Conservation (phyloP, 768 basidiomycete species). For the Serpula lacrymans region DNA sequence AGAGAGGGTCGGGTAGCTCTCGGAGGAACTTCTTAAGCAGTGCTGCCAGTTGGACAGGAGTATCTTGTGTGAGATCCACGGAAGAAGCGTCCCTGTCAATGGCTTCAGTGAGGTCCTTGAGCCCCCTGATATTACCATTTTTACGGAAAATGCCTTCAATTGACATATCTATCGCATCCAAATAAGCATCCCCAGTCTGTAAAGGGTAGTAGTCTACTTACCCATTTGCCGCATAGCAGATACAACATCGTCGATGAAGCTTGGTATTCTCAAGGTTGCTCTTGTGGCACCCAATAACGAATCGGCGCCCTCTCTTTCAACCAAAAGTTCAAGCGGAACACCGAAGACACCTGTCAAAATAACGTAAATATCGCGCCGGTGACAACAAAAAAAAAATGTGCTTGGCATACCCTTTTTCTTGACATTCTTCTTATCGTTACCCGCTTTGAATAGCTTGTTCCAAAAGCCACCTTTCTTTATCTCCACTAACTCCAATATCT, state of each 20-base stretch:
- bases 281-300: conserved; percentile 88
- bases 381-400: conserved; percentile 3
- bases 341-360: conserved; percentile 76
- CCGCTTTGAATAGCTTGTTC: conserved; percentile 91
- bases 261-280: conserved; percentile 83
- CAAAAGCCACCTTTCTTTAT: conserved; percentile 92
- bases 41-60: conserved; percentile 95
- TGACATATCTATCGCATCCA: conserved; percentile 77
- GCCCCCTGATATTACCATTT: conserved; percentile 93
- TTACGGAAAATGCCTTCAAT: conserved; percentile 98
- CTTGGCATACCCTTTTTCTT: conserved; percentile 67
- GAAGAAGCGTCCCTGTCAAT: conserved; percentile 92
- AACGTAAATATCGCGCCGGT: conserved; percentile 11
- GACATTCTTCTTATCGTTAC: conserved; percentile 87
- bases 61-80: conserved; percentile 91
- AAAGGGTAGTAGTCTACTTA: conserved; percentile 33
- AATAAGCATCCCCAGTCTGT: conserved; percentile 4
- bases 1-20: conserved; percentile 91
- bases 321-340: conserved; percentile 87
- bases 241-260: conserved; percentile 97
- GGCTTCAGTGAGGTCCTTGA: conserved; percentile 87
- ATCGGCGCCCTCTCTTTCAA: conserved; percentile 94
- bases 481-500: conserved; percentile 90
- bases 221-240: conserved; percentile 99
- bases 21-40: conserved; percentile 96